These are phyloP conservation scores for Pseudovirgaria hyperparasitica DNA, from an alignment of 2,329 filamentous ascomycete genomes.

Conservation along the genomic window DNA sequence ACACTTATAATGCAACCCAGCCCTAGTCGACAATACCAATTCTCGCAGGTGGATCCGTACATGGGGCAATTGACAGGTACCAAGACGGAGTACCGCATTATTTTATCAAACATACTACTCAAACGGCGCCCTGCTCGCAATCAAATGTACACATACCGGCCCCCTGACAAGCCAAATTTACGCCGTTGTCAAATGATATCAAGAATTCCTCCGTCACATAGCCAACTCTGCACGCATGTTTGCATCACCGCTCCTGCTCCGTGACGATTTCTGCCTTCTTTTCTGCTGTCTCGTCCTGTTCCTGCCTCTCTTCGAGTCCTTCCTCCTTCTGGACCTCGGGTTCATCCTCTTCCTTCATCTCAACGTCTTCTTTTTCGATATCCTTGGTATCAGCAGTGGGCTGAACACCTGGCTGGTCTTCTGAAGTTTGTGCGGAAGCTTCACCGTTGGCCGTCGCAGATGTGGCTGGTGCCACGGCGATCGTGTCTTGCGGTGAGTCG, in stretches of 20 bases:
- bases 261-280: constrained; percentile 18
- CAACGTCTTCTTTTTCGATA: constrained; percentile 19
- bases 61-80: too few relatives aligned
- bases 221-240: too few relatives aligned
- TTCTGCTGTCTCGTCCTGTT: constrained; percentile 16
- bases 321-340: constrained; percentile 5
- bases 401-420: constrained; percentile 2
- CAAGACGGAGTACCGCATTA: too few relatives aligned
- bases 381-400: constrained; percentile 12
- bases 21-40: too few relatives aligned
- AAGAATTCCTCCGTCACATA: too few relatives aligned
- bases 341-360: constrained; percentile 13
- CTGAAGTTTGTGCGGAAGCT: constrained; percentile 1
- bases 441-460: background rate
- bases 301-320: constrained; percentile 10
- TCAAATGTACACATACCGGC: too few relatives aligned
- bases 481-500: constrained; percentile 16
- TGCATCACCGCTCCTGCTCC: constrained; percentile 5
- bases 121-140: too few relatives aligned
- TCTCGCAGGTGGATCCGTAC: too few relatives aligned
- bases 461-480: constrained; percentile 1
- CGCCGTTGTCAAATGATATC: too few relatives aligned
- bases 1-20: too few relatives aligned
- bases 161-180: too few relatives aligned
- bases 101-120: too few relatives aligned